A percentile compares a stretch with the other conserved stretches of the same genome.
These are phyloP conservation scores for Globisporangium splendens DNA, from an alignment of 352 stramenopile species.

Conservation along the genomic window DNA sequence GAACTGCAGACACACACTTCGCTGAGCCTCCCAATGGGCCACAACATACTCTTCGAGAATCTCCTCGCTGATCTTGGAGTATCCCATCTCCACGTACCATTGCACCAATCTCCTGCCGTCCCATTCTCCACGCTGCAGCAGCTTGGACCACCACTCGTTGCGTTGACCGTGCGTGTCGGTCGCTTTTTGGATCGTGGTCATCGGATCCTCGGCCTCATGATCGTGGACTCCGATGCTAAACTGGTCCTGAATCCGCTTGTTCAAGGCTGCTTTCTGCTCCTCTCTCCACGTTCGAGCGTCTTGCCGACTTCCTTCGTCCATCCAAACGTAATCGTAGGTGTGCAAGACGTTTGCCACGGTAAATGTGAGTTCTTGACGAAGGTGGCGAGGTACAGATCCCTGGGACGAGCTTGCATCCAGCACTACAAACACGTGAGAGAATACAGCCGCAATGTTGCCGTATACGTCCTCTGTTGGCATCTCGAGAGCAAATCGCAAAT, in stretches of 20 bases:
- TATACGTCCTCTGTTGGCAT: slow-evolving; percentile 23
- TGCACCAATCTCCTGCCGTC: slow-evolving; percentile 25
- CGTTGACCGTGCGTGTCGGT: neutral
- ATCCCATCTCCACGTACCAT: slow-evolving; percentile 56
- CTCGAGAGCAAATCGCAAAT: slow-evolving; percentile 18
- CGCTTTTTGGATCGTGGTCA: neutral
- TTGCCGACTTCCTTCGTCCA: neutral
- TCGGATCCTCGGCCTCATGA: neutral
- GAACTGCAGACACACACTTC: slow-evolving; percentile 37
- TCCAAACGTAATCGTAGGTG: slow-evolving; percentile 11
- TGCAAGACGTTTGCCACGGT: slow-evolving; percentile 42
- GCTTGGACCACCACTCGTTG: slow-evolving; percentile 29
- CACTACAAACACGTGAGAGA: slow-evolving; percentile 1
- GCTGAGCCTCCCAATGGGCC: slow-evolving; percentile 30
- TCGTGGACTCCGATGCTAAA: slow-evolving; percentile 22
- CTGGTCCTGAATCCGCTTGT: slow-evolving; percentile 28
- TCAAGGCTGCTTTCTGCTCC: slow-evolving; percentile 35
- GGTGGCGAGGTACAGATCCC: slow-evolving; percentile 3
- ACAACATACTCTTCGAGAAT: slow-evolving; percentile 36
- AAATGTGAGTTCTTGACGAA: slow-evolving; percentile 22
- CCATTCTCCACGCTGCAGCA: slow-evolving; percentile 54
- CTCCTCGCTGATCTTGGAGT: slow-evolving; percentile 28
- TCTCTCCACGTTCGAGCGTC: slow-evolving; percentile 24
- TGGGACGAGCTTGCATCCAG: neutral
- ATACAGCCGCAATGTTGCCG: slow-evolving; percentile 22